These are phyloP conservation scores for Lathyrus aphaca DNA, from an alignment of 306 rosid genomes.

Conservation along the genomic window DNA sequence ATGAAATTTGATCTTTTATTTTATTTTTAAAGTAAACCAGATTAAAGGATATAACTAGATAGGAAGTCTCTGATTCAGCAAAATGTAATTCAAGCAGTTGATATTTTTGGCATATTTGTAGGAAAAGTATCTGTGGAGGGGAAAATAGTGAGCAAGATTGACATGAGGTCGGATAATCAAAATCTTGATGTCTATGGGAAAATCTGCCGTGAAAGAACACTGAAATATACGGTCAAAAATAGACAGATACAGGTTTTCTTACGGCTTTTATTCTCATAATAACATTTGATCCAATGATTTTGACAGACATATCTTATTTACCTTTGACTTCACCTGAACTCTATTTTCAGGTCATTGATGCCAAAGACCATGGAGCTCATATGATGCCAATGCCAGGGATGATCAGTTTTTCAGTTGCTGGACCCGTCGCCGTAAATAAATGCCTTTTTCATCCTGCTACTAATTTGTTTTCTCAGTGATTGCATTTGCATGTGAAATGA, in stretches of 20 bases:
- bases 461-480: neutral
- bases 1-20: slow-evolving; percentile 6
- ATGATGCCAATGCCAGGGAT: slow-evolving; percentile 93
- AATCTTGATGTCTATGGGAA: slow-evolving; percentile 79
- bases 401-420: slow-evolving; percentile 52
- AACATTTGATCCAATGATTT: slow-evolving; percentile 6
- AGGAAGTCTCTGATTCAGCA: slow-evolving; percentile 22
- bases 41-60: neutral
- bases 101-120: slow-evolving; percentile 39
- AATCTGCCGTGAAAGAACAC: slow-evolving; percentile 84
- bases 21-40: neutral
- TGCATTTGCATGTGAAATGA: neutral
- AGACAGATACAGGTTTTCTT: slow-evolving; percentile 86
- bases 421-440: slow-evolving; percentile 55
- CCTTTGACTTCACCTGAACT: slow-evolving; percentile 39
- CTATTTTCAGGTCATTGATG: slow-evolving; percentile 69
- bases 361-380: slow-evolving; percentile 66
- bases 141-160: slow-evolving; percentile 70
- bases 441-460: slow-evolving; percentile 8
- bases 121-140: slow-evolving; percentile 83
- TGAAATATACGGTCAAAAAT: slow-evolving; percentile 63
- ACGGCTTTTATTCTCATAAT: slow-evolving; percentile 12
- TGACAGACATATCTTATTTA: neutral
- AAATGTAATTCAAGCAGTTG: slow-evolving; percentile 34
- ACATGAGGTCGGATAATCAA: slow-evolving; percentile 80